phyloP scores from a whole-genome alignment of 2,329 filamentous ascomycete genomes.

The Parastagonospora avenae region DNA sequence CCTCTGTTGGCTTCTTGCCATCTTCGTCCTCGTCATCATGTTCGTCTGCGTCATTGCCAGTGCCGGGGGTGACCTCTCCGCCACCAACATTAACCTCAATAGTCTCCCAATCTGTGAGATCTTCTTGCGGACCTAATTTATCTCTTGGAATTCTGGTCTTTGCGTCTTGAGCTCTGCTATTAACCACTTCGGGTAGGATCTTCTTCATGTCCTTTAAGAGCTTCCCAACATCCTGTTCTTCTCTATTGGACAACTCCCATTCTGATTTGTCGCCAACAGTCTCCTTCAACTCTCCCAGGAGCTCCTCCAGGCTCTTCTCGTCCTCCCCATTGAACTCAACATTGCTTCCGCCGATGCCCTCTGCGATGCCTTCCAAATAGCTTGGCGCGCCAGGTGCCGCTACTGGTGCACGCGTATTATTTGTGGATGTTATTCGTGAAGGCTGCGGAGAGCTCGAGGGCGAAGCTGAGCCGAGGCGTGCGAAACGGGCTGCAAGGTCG shows the following conservation, averaged over 20 bases:
- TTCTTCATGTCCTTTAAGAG: constrained; percentile 50
- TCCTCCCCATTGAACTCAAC: constrained; percentile 46
- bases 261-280: constrained; percentile 39
- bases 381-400: constrained; percentile 41
- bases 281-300: constrained; percentile 49
- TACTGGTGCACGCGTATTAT: constrained; percentile 21
- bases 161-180: constrained; percentile 11
- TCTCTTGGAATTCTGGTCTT: constrained; percentile 4
- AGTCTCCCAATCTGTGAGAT: constrained; percentile 38
- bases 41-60: constrained; percentile 22
- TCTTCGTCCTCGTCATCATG: constrained; percentile 16
- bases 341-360: constrained; percentile 31
- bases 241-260: constrained; percentile 48
- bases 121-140: constrained; percentile 12
- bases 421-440: constrained; percentile 24
- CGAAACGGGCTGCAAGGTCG: constrained; percentile 46
- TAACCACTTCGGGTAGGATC: constrained; percentile 45
- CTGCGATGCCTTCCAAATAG: constrained; percentile 39
- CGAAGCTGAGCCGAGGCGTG: constrained; percentile 38
- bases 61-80: constrained; percentile 23
- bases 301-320: constrained; percentile 54
- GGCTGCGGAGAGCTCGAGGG: constrained; percentile 35
- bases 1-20: constrained; percentile 35
- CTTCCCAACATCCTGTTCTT: constrained; percentile 48
- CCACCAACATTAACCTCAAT: constrained; percentile 38